phyloP scores from a whole-genome alignment of 257 asterid genomes.

The Nicotiana otophora region DNA sequence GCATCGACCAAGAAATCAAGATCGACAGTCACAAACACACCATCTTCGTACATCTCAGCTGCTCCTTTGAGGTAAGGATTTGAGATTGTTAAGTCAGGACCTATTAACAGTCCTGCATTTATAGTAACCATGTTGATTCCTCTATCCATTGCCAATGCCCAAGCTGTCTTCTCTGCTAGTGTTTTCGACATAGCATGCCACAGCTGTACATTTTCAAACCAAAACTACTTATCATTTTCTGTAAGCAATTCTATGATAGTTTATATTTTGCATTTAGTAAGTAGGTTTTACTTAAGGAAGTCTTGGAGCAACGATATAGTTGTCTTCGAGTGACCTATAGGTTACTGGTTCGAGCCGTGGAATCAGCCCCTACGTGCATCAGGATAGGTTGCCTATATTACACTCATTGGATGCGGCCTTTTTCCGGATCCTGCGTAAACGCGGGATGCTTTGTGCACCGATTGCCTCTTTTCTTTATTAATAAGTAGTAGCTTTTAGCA shows the following conservation, averaged over 20 bases:
- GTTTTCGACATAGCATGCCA: conserved; percentile 90
- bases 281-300: too few species aligned
- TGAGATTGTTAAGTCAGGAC: conserved; percentile 50
- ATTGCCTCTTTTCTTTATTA: too few species aligned
- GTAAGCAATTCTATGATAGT: not conserved
- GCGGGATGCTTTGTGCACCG: too few species aligned
- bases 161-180: conserved; percentile 75
- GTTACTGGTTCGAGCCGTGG: too few species aligned
- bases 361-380: too few species aligned
- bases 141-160: conserved; percentile 96
- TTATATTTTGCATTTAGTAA: not conserved
- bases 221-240: not conserved
- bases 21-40: conserved; percentile 78
- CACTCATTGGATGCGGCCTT: too few species aligned
- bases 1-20: conserved; percentile 67
- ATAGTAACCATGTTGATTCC: conserved; percentile 74
- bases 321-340: too few species aligned
- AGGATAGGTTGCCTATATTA: too few species aligned
- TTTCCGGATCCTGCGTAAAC: too few species aligned
- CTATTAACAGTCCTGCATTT: conserved; percentile 62
- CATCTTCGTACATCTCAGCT: conserved; percentile 75
- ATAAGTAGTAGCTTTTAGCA: too few species aligned
- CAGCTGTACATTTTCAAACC: conserved; percentile 30
- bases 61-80: conserved; percentile 87
- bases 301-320: too few species aligned